phyloP scores from a whole-genome alignment of 805 yeast species.

The Candida vartiovaarae region DNA sequence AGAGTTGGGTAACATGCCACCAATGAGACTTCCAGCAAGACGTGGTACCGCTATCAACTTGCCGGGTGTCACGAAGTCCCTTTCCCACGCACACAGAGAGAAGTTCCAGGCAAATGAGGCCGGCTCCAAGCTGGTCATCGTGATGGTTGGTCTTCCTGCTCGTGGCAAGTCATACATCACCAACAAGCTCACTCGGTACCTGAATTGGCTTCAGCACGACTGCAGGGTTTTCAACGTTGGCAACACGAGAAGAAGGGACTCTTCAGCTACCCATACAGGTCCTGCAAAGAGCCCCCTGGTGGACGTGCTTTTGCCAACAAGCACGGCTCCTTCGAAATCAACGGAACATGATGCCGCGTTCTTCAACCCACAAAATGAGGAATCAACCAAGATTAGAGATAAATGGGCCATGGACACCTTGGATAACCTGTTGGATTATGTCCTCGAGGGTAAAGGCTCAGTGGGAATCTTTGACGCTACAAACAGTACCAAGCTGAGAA shows the following conservation, averaged over 20 bases:
- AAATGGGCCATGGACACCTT: conserved; percentile 96
- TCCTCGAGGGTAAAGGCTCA: conserved; percentile 74
- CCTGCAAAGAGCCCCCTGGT: conserved; percentile 64
- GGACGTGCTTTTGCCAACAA: conserved; percentile 24
- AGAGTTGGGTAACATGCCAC: conserved; percentile 3
- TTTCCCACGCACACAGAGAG: conserved; percentile 43
- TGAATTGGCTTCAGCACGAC: conserved; percentile 92
- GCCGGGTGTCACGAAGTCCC: conserved; percentile 84
- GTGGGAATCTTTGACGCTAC: conserved; percentile 92
- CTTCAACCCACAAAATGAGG: conserved; percentile 72
- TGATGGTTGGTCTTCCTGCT: conserved; percentile 96
- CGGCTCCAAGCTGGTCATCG: conserved; percentile 80
- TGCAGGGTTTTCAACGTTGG: conserved; percentile 93
- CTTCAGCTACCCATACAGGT: conserved; percentile 47
- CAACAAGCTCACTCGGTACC: conserved; percentile 80
- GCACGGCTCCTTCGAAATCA: background rate
- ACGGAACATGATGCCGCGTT: conserved; percentile 70
- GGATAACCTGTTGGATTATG: conserved; percentile 74
- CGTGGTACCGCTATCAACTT: conserved; percentile 83
- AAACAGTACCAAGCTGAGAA: conserved; percentile 61
- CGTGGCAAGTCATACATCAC: conserved; percentile 93
- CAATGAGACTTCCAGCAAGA: conserved; percentile 31
- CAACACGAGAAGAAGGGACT: conserved; percentile 78
- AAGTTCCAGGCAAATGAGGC: conserved; percentile 41
- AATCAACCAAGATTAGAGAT: conserved; percentile 64